These are phyloP conservation scores for Nemania sp. DNA, from an alignment of 2,329 filamentous ascomycete genomes.

Conservation along the genomic window DNA sequence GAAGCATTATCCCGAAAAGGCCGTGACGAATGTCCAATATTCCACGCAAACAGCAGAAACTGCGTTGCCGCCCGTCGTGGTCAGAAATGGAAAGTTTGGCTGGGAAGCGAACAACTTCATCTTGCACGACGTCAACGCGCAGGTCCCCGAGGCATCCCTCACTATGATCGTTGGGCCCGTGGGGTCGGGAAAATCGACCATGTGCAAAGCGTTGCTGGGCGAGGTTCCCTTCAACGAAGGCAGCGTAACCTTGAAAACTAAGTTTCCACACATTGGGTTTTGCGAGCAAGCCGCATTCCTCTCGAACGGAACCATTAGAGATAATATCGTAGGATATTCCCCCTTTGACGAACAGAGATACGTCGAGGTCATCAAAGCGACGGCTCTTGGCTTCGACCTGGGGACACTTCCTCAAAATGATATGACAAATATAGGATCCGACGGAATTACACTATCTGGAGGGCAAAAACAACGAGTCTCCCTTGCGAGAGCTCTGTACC, in stretches of 20 bases:
- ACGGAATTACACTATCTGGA: conserved; percentile 50
- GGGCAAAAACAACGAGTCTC: conserved; percentile 50
- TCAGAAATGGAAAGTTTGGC: conserved; percentile 39
- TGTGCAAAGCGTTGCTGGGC: conserved; percentile 46
- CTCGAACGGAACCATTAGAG: conserved; percentile 39
- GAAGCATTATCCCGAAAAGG: not conserved
- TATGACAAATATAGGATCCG: conserved; percentile 47
- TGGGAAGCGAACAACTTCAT: conserved; percentile 39
- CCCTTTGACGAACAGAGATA: conserved; percentile 34
- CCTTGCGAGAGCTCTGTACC: conserved; percentile 40
- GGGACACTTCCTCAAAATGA: conserved; percentile 43
- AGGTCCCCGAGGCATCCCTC: conserved; percentile 38
- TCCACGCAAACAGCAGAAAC: not conserved
- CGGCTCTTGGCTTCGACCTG: conserved; percentile 38
- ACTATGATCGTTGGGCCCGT: conserved; percentile 49
- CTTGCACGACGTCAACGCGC: conserved; percentile 41
- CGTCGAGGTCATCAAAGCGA: conserved; percentile 35
- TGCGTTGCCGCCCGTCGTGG: not conserved
- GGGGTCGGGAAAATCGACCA: conserved; percentile 50
- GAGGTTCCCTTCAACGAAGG: conserved; percentile 40
- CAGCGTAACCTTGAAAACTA: conserved; percentile 28
- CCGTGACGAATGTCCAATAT: not conserved
- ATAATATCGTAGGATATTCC: conserved; percentile 38
- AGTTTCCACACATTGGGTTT: conserved; percentile 39
- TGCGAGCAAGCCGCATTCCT: conserved; percentile 45